A percentile compares a stretch with the other conserved stretches of the same genome.
Evolutionary conservation across 257 asterid species (phyloP).

Genomic region (Thymus mandschuricus): DNA sequence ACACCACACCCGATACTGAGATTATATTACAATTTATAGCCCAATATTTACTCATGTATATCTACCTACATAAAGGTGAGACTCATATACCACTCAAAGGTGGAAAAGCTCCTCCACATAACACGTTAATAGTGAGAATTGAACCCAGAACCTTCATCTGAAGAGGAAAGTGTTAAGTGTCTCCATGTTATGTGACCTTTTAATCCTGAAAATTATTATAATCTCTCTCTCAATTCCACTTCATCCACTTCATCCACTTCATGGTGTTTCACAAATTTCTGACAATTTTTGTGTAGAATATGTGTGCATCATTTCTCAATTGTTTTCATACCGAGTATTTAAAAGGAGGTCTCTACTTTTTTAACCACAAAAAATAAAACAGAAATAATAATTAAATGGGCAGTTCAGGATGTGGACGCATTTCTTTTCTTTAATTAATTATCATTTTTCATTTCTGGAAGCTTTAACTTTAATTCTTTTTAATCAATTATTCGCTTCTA

Average conservation of each 20-base stretch:
- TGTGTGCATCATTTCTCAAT: background rate
- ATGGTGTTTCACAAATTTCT: slow-evolving; percentile 1
- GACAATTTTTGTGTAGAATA: slow-evolving; percentile 14
- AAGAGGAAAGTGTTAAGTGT: too few relatives aligned
- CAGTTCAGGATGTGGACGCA: slow-evolving; percentile 20
- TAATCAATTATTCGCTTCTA: slow-evolving; percentile 7
- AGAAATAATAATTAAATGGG: background rate
- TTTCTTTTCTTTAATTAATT: slow-evolving; percentile 8
- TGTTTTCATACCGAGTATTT: slow-evolving; percentile 47
- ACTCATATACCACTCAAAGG: too few relatives aligned
- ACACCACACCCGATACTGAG: too few relatives aligned
- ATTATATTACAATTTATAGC: too few relatives aligned
- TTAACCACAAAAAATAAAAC: background rate
- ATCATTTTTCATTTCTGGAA: slow-evolving; percentile 24
- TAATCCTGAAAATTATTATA: background rate
- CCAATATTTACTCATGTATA: too few relatives aligned
- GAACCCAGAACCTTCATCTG: too few relatives aligned
- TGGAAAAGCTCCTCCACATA: too few relatives aligned
- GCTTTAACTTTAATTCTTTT: slow-evolving; percentile 22
- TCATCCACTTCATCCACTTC: slow-evolving; percentile 5
- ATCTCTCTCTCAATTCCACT: background rate
- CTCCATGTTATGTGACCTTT: background rate
- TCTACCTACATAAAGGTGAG: too few relatives aligned
- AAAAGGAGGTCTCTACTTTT: slow-evolving; percentile 31
- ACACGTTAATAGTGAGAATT: too few relatives aligned